These are phyloP conservation scores for Podospora sp. DNA, from an alignment of 495 filamentous ascomycete genomes.

Conservation along the genomic window DNA sequence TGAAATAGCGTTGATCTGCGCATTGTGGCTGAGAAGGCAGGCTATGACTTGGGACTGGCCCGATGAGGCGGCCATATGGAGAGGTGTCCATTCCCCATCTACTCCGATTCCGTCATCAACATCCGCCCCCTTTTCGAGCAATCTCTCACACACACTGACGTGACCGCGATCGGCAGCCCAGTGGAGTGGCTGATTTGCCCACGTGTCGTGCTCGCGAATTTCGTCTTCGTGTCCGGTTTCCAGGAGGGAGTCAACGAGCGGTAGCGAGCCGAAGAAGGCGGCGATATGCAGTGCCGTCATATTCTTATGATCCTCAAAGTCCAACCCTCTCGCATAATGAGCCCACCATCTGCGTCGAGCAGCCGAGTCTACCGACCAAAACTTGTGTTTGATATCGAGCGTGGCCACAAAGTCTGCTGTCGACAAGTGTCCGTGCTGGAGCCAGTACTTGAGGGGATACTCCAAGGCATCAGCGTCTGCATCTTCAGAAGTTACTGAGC, in stretches of 20 bases:
- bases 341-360: slow-evolving; percentile 19
- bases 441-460: slow-evolving; percentile 23
- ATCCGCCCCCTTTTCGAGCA: slow-evolving; percentile 10
- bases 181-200: slow-evolving; percentile 20
- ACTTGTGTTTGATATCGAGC: slow-evolving; percentile 21
- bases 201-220: slow-evolving; percentile 15
- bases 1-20: slow-evolving; percentile 18
- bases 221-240: slow-evolving; percentile 17
- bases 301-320: slow-evolving; percentile 5
- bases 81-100: slow-evolving; percentile 17
- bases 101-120: slow-evolving; percentile 15
- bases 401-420: slow-evolving; percentile 22
- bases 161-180: slow-evolving; percentile 19
- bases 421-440: slow-evolving; percentile 15
- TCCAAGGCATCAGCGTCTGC: slow-evolving; percentile 12
- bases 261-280: slow-evolving; percentile 20
- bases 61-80: slow-evolving; percentile 21
- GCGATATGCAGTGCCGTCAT: slow-evolving; percentile 22
- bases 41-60: slow-evolving; percentile 17
- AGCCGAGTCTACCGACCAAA: slow-evolving; percentile 23
- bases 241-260: slow-evolving; percentile 20
- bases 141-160: slow-evolving; percentile 15
- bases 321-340: slow-evolving; percentile 4
- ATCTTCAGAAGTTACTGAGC: slow-evolving; percentile 1
- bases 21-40: not conserved